Percentiles rank a stretch among this genome's conserved stretches.
Conservation (phyloP, 148 eudicot species). For the Vaccinium myrtillus region DNA sequence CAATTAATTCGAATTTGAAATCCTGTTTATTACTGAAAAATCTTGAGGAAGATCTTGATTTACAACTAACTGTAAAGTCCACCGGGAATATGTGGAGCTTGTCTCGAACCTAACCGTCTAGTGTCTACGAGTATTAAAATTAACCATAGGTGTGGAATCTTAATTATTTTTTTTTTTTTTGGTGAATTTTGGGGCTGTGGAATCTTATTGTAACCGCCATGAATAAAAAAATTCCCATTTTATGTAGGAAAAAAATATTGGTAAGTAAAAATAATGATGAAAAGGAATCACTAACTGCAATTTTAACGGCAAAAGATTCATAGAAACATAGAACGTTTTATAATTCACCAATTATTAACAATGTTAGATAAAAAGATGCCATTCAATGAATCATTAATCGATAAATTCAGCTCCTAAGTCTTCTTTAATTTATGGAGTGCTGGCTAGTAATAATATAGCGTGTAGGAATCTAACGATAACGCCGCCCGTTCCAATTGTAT, state of each 20-base stretch:
- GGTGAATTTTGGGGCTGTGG: background rate
- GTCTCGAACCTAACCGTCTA: conserved; percentile 9
- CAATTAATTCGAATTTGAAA: background rate
- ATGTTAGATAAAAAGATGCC: background rate
- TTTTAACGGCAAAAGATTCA: background rate
- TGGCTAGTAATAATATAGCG: background rate
- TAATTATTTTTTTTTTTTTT: background rate
- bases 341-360: background rate
- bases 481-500: background rate
- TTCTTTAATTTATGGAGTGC: background rate
- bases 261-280: too few relatives aligned
- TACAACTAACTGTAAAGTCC: background rate
- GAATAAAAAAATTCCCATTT: background rate
- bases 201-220: background rate
- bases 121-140: background rate
- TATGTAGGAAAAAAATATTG: background rate
- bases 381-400: background rate
- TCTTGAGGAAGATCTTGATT: background rate
- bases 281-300: conserved; percentile 6
- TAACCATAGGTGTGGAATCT: background rate
- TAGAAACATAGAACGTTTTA: background rate
- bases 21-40: background rate
- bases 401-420: background rate
- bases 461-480: background rate
- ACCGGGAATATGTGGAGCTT: background rate